Evolutionary conservation across 441 rosid genomes (phyloP), one percentile per base, ranked within the genome.

Genomic region (Capsella rubella): DNA sequence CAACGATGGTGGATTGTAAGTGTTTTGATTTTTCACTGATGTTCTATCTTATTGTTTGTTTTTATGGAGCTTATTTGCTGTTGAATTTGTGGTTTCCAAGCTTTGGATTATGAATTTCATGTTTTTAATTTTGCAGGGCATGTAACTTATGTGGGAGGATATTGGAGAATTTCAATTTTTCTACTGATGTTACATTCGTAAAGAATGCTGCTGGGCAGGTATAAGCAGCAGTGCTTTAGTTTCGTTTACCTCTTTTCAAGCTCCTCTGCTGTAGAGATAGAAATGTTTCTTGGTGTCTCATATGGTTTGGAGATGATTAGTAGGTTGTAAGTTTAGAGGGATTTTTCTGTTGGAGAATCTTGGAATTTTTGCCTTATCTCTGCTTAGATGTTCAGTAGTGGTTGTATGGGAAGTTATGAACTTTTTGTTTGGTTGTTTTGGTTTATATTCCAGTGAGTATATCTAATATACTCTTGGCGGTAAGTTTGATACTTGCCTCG

Each of bases 201-300:
- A 90, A 90, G 80, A 83, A 85, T 74, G 81, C 84, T 2, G 80
- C 89, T 9, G 96, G 93, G 8, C 88, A 82, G 91, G 93, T 90
- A 73, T 49, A 35, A 1, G 27, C 29, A 35, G 40, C 70, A 69
- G 7, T 6, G 52, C 8, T 63, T 53, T 58, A 7, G 29, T 3
- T 59, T 71, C 29, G 6, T 12, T 55, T 15, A 6, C 18, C 6
- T 46, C 18, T 32, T 43, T 45, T 8, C 11, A 56, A 34, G 4
- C 51, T 49, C 45, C 11, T 56, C 13, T 12, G 55, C 55, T 56
- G 21, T 43, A 32, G 46, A 9, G 27, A 54, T 52, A 46, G 43
- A n/a, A 0, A 31, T 47, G 42, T 66, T 29, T 71, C 25, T 29
- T 8, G 15, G 8, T 60, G 42, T 47, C 37, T 15, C 16, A 6